A percentile compares a stretch with the other conserved stretches of the same genome.
These are phyloP conservation scores for Silene vulgaris DNA, from an alignment of 179 eudicot species.

Conservation along the genomic window DNA sequence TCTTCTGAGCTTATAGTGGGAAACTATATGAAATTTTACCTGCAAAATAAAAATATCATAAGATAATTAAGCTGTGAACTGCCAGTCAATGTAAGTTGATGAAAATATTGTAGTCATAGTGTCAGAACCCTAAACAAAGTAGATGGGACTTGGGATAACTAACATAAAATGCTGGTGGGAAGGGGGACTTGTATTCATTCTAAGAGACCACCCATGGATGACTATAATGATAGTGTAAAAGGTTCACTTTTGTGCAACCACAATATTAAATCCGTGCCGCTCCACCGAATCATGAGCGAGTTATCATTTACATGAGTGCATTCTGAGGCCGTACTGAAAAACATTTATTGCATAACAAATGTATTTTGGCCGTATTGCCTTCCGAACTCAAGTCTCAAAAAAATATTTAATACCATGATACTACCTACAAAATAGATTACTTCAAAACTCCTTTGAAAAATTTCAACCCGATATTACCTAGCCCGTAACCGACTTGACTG, in stretches of 20 bases:
- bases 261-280: too few relatives aligned
- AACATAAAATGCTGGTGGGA: background rate
- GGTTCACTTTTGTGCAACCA: background rate
- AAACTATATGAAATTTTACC: slow-evolving; percentile 72
- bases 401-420: too few relatives aligned
- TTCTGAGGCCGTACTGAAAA: too few relatives aligned
- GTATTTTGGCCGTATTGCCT: too few relatives aligned
- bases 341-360: too few relatives aligned
- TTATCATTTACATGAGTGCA: too few relatives aligned
- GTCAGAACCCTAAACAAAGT: background rate
- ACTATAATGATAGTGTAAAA: background rate
- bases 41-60: slow-evolving; percentile 27
- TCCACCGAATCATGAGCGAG: too few relatives aligned
- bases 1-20: slow-evolving; percentile 67
- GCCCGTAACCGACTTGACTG: too few relatives aligned
- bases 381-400: too few relatives aligned
- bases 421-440: too few relatives aligned
- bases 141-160: background rate
- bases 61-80: background rate
- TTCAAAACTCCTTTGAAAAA: too few relatives aligned
- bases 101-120: background rate
- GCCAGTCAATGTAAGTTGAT: background rate
- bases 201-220: background rate
- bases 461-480: too few relatives aligned
- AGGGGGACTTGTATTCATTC: background rate